These are phyloP conservation scores for Chenopodium berlandieri DNA, from an alignment of 148 eudicot species.

Conservation along the genomic window DNA sequence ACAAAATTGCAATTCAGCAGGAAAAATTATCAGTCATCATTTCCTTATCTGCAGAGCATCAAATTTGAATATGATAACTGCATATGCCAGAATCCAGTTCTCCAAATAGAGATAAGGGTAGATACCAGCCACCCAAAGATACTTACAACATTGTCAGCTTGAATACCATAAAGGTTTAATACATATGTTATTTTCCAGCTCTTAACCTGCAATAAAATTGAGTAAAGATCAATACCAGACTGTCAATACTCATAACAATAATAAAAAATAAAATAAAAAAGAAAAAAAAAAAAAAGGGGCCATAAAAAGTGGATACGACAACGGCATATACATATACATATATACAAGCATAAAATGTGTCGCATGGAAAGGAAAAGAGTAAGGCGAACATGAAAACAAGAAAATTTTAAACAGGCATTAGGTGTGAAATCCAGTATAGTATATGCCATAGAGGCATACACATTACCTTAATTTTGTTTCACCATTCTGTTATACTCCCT, in stretches of 20 bases:
- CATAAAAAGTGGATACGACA: background rate
- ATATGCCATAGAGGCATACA: background rate
- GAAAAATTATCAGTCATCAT: constrained; percentile 47
- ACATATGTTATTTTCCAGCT: constrained; percentile 47
- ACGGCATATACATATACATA: background rate
- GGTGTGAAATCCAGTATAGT: background rate
- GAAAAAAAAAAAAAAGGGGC: background rate
- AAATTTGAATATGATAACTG: constrained; percentile 30
- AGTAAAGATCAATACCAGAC: background rate
- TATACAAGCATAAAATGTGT: background rate
- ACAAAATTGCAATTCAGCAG: constrained; percentile 63
- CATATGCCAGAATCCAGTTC: constrained; percentile 12
- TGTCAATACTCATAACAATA: background rate
- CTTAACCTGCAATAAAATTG: constrained; percentile 33
- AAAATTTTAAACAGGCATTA: background rate
- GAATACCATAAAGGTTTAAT: constrained; percentile 57
- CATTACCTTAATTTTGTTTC: background rate
- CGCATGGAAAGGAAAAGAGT: background rate
- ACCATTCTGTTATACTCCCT: no score
- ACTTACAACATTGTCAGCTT: constrained; percentile 71
- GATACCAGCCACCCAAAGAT: constrained; percentile 4
- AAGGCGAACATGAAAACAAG: background rate
- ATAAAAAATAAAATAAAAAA: background rate
- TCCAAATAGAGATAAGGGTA: background rate
- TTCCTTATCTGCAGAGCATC: constrained; percentile 49